Evolutionary conservation across 2,329 filamentous ascomycete genomes (phyloP).

Genomic region (Alternaria gaisen): DNA sequence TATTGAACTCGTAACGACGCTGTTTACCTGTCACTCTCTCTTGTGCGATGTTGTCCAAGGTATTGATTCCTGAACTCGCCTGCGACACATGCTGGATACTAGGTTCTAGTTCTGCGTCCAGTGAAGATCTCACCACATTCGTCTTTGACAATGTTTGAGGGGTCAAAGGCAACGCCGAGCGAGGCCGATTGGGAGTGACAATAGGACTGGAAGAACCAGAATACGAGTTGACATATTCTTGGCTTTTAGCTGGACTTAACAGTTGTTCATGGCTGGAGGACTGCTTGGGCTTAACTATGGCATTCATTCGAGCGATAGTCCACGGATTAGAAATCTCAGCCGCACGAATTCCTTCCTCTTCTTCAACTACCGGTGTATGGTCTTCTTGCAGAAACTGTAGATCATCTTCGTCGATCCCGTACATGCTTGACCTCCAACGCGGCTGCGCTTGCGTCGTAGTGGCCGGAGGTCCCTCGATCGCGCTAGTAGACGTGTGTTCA

Average conservation of each 20-base stretch:
- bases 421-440: constrained; percentile 52
- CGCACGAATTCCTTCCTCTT: constrained; percentile 35
- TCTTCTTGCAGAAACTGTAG: constrained; percentile 33
- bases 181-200: constrained; percentile 4
- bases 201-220: constrained; percentile 20
- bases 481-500: neutral
- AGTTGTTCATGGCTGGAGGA: constrained; percentile 27
- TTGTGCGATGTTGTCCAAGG: neutral
- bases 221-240: neutral
- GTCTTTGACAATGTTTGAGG: constrained; percentile 25
- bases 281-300: constrained; percentile 31
- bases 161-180: constrained; percentile 21
- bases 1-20: neutral
- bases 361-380: constrained; percentile 23
- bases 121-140: neutral
- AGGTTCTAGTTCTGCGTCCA: constrained; percentile 16
- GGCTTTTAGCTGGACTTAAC: constrained; percentile 37
- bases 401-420: constrained; percentile 50
- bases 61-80: neutral
- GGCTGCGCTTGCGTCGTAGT: constrained; percentile 5
- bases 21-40: neutral
- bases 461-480: neutral
- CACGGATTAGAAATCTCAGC: constrained; percentile 58
- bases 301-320: constrained; percentile 60
- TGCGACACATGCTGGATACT: constrained; percentile 17